These are phyloP conservation scores for Cenchrus fungigraminus DNA, from an alignment of 176 grass and related monocot genomes.

Conservation along the genomic window DNA sequence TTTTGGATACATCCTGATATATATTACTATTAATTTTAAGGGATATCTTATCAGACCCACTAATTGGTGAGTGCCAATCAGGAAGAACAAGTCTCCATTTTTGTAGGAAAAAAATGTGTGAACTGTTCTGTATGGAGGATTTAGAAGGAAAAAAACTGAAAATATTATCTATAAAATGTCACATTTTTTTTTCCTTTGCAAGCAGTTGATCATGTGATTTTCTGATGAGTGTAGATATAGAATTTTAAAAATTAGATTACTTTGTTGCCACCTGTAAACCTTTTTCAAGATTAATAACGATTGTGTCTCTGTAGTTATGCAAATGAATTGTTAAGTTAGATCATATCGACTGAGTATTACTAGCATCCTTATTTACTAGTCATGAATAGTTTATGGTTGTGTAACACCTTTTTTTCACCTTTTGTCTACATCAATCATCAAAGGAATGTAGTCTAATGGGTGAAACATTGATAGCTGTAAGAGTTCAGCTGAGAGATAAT, in stretches of 20 bases:
- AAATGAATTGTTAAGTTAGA: background rate
- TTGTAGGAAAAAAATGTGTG: background rate
- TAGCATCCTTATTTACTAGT: slow-evolving; percentile 5
- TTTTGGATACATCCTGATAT: background rate
- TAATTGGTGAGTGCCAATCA: background rate
- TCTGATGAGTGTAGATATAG: background rate
- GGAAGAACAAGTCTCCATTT: background rate
- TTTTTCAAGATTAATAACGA: slow-evolving; percentile 3
- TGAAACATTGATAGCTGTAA: background rate
- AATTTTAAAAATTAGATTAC: background rate
- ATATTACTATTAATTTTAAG: background rate
- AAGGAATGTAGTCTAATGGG: background rate
- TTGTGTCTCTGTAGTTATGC: background rate
- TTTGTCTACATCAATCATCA: slow-evolving; percentile 21
- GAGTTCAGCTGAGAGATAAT: background rate
- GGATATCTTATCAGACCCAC: background rate
- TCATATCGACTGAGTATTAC: slow-evolving; percentile 2
- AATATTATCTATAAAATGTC: background rate
- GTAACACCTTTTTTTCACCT: background rate
- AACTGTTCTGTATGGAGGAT: background rate
- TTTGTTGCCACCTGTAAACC: background rate
- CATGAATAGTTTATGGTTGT: background rate
- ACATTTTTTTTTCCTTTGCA: background rate
- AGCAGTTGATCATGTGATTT: background rate
- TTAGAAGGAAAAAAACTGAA: background rate